Evolutionary conservation across 2,329 filamentous ascomycete genomes (phyloP).

Genomic region (Calonectria hawksworthii): DNA sequence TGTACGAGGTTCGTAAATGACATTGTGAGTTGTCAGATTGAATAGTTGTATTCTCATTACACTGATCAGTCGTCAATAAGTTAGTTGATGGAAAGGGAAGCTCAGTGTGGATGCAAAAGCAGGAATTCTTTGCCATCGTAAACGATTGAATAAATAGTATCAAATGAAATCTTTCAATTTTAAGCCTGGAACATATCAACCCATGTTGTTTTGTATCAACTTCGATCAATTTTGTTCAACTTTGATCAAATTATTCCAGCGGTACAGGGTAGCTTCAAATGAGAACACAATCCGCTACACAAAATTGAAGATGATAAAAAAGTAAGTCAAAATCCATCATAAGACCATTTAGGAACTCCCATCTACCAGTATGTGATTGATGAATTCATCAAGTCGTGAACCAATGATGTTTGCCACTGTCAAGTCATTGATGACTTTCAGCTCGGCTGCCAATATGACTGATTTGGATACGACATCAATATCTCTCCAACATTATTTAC

Average conservation of each 20-base stretch:
- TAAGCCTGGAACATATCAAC: not conserved
- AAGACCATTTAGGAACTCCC: too few species aligned
- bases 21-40: not conserved
- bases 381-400: not conserved
- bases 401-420: not conserved
- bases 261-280: not conserved
- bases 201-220: not conserved
- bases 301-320: not conserved
- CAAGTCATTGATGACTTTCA: not conserved
- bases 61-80: too few species aligned
- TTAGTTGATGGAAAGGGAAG: not conserved
- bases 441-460: not conserved
- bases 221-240: not conserved
- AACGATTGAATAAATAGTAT: too few species aligned
- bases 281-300: not conserved
- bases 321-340: not conserved
- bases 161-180: too few species aligned
- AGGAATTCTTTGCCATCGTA: too few species aligned
- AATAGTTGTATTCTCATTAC: too few species aligned
- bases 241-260: not conserved
- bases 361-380: not conserved
- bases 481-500: not conserved
- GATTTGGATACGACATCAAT: not conserved
- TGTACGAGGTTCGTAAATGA: not conserved
- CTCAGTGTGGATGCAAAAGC: not conserved